Base-by-base conservation (phyloP, 208 protist species). In the Spongospora subterranea region DNA sequence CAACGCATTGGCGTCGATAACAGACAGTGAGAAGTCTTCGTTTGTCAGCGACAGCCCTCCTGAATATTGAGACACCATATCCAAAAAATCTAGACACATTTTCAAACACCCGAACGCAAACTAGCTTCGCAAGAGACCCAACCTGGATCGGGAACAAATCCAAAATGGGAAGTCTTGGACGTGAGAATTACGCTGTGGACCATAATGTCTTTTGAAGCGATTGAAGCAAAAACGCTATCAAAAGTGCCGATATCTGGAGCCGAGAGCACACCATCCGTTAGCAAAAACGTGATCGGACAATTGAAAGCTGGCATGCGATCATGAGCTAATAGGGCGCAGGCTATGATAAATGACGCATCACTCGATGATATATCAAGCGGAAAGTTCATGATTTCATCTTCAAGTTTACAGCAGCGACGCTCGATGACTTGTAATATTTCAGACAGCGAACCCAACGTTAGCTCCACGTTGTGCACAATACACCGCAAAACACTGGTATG, bases 221-320 rank as follows among this genome's bases (percentile, higher is more conserved):
- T 82, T 6, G 71, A 82, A 35, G 71, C 40, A 43, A 82, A 82
- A 35, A 82, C 71, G 40, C 40, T 82, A n/a, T 82, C 71, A 35
- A 82, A 82, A 13, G 71, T 82, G n/a, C 71, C 71, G n/a, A 82
- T 82, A 43, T 82, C 71, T 35, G 71, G 71, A 20, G 71, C 71
- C 6, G 71, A 45, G 6, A 82, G n/a, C n/a, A 82, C 71, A 6
- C 71, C 71, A 43, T 82, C 71, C 17, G 71, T 82, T 35, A 82
- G 17, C n/a, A 82, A 35, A 43, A 82, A 82, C 17, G 71, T 45
- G 6, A 82, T 6, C 71, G 71, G 71, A 35, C 35, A 35, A 6
- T n/a, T 6, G 6, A 6, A 6, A 45, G 13, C 17, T 6, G 71
- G 71, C 71, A 82, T 35, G 6, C 71, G 71, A 43, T 82, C 71